phyloP scores from a whole-genome alignment of 139 green algal genomes.

The Tetradesmus lagerheimii region DNA sequence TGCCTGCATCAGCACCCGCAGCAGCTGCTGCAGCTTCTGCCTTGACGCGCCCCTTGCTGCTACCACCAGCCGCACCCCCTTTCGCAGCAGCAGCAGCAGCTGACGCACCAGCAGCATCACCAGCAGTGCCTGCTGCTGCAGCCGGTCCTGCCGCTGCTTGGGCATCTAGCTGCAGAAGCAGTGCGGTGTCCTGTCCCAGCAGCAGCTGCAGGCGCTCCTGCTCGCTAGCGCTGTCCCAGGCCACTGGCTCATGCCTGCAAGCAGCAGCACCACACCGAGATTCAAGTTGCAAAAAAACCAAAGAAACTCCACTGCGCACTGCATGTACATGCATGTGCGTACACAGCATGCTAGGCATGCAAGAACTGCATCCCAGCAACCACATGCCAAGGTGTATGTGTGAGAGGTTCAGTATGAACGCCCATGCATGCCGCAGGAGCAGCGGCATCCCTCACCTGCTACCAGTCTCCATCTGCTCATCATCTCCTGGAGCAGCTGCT shows the following conservation, averaged over 20 bases:
- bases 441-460: not conserved
- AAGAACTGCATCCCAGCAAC: not conserved
- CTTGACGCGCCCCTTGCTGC: slow-evolving; percentile 7
- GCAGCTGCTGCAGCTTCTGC: not conserved
- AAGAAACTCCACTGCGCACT: too few species aligned
- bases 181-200: not conserved
- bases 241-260: not conserved
- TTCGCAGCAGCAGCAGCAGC: not conserved
- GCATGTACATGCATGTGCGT: not conserved
- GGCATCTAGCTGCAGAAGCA: slow-evolving; percentile 11
- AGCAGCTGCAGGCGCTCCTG: slow-evolving; percentile 13
- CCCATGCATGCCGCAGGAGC: not conserved
- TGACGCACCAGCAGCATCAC: not conserved
- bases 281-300: too few species aligned
- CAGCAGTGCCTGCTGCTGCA: not conserved
- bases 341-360: not conserved
- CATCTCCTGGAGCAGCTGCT: not conserved
- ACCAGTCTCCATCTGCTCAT: not conserved
- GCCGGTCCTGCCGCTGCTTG: slow-evolving; percentile 10
- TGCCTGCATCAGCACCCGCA: not conserved
- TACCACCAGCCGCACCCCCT: not conserved
- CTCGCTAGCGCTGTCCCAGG: not conserved
- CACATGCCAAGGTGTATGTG: too few species aligned
- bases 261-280: not conserved
- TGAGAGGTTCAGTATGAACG: too few species aligned